phyloP scores from a whole-genome alignment of 2,329 filamentous ascomycete species.

The Hymenoscyphus fraxineus region DNA sequence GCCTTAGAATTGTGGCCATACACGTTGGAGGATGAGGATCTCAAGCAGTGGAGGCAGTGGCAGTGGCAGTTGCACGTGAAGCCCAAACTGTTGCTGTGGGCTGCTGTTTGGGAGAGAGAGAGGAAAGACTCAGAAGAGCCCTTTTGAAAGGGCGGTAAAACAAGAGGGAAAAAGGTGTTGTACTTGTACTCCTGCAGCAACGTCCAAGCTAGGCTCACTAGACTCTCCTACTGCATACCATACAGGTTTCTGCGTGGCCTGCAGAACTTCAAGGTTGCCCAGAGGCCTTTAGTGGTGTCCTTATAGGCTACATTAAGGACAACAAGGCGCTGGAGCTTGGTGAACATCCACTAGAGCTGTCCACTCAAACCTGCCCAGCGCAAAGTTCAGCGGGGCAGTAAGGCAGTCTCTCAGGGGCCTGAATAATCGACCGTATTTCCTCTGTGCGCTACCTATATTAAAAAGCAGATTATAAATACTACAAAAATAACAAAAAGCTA shows the following conservation, averaged over 20 bases:
- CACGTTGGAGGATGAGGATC: not conserved
- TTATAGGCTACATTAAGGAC: conserved; percentile 19
- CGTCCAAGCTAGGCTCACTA: not conserved
- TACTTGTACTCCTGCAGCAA: not conserved
- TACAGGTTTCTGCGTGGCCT: not conserved
- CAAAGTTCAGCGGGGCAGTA: not conserved
- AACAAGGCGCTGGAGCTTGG: conserved; percentile 14
- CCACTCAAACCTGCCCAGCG: not conserved
- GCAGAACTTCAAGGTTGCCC: not conserved
- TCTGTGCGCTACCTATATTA: too few species aligned
- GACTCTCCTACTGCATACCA: not conserved
- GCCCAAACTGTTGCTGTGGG: not conserved
- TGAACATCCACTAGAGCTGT: not conserved
- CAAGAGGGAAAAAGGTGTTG: not conserved
- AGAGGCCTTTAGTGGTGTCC: not conserved
- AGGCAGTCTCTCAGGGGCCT: too few species aligned
- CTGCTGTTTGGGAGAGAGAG: not conserved
- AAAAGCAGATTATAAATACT: too few species aligned
- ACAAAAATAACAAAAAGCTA: too few species aligned
- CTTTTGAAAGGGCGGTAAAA: too few species aligned
- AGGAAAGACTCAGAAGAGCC: not conserved
- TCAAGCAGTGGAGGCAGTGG: not conserved
- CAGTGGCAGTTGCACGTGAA: not conserved
- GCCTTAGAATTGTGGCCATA: conserved; percentile 19
- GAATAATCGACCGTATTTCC: too few species aligned